Percentiles rank a stretch among this genome's conserved stretches.
These are phyloP conservation scores for Rhizopus arrhizus DNA, from an alignment of 371 early-diverging fungal species.

Conservation along the genomic window DNA sequence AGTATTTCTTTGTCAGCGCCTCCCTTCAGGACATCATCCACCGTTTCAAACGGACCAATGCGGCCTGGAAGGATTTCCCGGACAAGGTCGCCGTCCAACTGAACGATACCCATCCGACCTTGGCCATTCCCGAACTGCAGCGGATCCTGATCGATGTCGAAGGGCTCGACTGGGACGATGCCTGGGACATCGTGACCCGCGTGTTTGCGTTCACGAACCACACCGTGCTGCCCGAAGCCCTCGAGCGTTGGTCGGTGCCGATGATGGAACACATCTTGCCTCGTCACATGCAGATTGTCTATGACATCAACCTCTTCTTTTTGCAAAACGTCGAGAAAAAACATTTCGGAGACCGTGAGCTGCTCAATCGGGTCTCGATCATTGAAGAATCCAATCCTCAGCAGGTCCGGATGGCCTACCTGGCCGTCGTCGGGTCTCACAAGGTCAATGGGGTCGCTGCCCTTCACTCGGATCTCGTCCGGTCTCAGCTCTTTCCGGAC, in stretches of 20 bases:
- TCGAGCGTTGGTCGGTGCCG: slow-evolving; percentile 93
- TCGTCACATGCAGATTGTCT: slow-evolving; percentile 93
- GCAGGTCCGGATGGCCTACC: slow-evolving; percentile 84
- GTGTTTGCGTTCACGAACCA: slow-evolving; percentile 96
- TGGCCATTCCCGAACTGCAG: slow-evolving; percentile 88
- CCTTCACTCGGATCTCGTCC: slow-evolving; percentile 87
- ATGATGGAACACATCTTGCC: slow-evolving; percentile 87
- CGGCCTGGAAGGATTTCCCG: slow-evolving; percentile 85
- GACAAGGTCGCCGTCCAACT: slow-evolving; percentile 91
- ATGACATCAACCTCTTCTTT: slow-evolving; percentile 94
- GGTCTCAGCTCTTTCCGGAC: slow-evolving; percentile 80
- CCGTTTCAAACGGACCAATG: slow-evolving; percentile 84
- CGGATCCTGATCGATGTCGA: slow-evolving; percentile 89
- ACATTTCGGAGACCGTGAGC: slow-evolving; percentile 86
- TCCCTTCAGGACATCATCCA: slow-evolving; percentile 85
- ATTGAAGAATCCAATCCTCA: slow-evolving; percentile 89
- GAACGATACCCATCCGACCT: slow-evolving; percentile 84
- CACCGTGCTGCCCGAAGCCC: slow-evolving; percentile 94
- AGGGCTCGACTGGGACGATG: slow-evolving; percentile 86
- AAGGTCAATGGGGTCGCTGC: slow-evolving; percentile 93
- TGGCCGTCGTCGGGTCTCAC: slow-evolving; percentile 79
- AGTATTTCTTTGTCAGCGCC: slow-evolving; percentile 91
- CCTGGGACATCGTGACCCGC: slow-evolving; percentile 86
- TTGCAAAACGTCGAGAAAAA: slow-evolving; percentile 83
- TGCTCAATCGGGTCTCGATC: slow-evolving; percentile 83